These are phyloP conservation scores for Zelopaecilomyces penicillatus DNA, from an alignment of 2,329 filamentous ascomycete genomes.

Conservation along the genomic window DNA sequence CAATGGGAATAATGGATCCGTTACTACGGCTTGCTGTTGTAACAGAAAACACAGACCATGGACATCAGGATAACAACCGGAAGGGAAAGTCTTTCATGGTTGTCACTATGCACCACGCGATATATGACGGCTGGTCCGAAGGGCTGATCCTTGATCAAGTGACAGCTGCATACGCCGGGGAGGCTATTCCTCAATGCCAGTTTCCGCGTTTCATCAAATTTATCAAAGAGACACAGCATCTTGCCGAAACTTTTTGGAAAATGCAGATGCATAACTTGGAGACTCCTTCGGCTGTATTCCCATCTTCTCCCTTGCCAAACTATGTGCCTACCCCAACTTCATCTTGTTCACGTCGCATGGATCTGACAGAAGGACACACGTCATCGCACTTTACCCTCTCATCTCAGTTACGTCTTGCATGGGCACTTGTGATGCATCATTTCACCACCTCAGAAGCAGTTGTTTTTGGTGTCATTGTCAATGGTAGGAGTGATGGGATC, in stretches of 20 bases:
- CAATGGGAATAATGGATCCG: neutral
- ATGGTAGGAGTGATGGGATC: neutral
- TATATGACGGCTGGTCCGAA: slow-evolving; percentile 47
- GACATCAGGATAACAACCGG: neutral
- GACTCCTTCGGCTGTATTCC: neutral
- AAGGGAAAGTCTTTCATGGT: slow-evolving; percentile 12
- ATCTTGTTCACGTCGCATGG: neutral
- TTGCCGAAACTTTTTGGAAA: neutral
- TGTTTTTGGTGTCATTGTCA: neutral
- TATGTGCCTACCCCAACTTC: neutral
- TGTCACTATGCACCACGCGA: slow-evolving; percentile 41
- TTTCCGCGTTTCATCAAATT: neutral
- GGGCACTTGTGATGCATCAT: neutral
- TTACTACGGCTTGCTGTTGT: slow-evolving; percentile 26
- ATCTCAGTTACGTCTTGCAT: neutral
- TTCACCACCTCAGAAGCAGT: neutral
- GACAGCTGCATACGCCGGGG: slow-evolving; percentile 30
- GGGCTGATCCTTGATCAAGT: slow-evolving; percentile 35
- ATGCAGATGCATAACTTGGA: neutral
- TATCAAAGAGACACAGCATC: neutral
- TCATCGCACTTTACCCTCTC: neutral
- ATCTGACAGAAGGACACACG: neutral
- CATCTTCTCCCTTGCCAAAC: neutral
- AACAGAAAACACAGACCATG: slow-evolving; percentile 14
- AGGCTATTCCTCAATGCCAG: slow-evolving; percentile 6